Conservation (phyloP, 2,329 filamentous ascomycete species). For the Emericellopsis atlantica region DNA sequence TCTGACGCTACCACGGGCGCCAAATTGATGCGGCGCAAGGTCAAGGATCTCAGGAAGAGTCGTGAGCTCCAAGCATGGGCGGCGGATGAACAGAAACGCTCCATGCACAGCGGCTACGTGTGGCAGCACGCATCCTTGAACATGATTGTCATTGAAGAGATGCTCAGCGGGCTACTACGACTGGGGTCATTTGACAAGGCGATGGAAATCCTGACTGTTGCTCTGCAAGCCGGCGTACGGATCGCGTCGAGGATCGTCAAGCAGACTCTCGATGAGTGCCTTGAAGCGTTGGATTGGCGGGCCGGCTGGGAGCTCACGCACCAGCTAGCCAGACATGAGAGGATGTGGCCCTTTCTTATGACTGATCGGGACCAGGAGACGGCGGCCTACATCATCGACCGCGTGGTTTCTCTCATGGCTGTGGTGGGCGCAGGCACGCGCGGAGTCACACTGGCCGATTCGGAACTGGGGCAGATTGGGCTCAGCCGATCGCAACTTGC, state of each 20-base stretch:
- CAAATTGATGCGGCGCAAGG: conserved; percentile 21
- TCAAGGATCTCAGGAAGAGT: conserved; percentile 15
- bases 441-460: conserved; percentile 10
- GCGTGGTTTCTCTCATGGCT: conserved; percentile 21
- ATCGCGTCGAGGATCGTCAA: conserved; percentile 17
- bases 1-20: conserved; percentile 23
- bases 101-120: conserved; percentile 18
- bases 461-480: too few relatives aligned
- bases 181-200: conserved; percentile 32
- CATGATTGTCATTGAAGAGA: conserved; percentile 25
- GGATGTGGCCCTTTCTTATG: conserved; percentile 14
- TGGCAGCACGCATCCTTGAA: conserved; percentile 26
- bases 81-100: conserved; percentile 8
- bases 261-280: conserved; percentile 27
- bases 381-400: conserved; percentile 14
- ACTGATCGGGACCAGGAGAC: conserved; percentile 6
- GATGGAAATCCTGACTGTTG: conserved; percentile 24
- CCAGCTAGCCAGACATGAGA: conserved; percentile 10
- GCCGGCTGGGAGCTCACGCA: conserved; percentile 17
- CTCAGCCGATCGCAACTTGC: too few relatives aligned
- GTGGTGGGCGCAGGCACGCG: conserved; percentile 13
- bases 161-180: conserved; percentile 34
- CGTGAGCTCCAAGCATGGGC: conserved; percentile 16
- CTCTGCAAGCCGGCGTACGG: conserved; percentile 19
- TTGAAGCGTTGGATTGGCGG: conserved; percentile 26